Conservation (phyloP, 257 asterid species). For the Nicotiana otophora region DNA sequence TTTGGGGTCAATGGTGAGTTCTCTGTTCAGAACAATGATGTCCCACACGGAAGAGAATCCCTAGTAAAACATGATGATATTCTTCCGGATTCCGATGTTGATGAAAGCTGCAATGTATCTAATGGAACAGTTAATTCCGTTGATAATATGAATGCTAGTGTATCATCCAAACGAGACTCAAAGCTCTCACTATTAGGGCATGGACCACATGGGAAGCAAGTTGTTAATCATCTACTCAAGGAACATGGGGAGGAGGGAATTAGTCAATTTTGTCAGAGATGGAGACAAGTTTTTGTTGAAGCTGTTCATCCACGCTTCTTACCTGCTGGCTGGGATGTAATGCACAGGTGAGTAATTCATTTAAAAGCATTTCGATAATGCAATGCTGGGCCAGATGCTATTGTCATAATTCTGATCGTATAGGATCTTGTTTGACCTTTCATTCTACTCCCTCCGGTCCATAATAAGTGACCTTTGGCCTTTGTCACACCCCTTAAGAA, state of each 20-base stretch:
- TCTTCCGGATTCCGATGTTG: conserved; percentile 16
- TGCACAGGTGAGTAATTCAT: conserved; percentile 63
- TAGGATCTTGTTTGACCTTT: not conserved
- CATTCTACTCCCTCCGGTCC: not conserved
- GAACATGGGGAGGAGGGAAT: conserved; percentile 81
- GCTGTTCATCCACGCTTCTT: conserved; percentile 88
- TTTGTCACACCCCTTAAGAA: too few relatives aligned
- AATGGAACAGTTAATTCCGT: conserved; percentile 16
- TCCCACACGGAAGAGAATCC: conserved; percentile 3
- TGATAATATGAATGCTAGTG: conserved; percentile 18
- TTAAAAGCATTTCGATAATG: not conserved
- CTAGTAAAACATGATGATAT: not conserved
- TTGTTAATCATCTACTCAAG: conserved; percentile 50
- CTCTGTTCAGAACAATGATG: conserved; percentile 12
- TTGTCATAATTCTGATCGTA: not conserved
- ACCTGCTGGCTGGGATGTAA: conserved; percentile 96
- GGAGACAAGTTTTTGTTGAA: conserved; percentile 87
- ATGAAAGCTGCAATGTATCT: conserved; percentile 20
- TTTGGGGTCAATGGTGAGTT: conserved; percentile 17
- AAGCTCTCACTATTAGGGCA: conserved; percentile 81
- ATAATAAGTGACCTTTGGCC: too few relatives aligned
- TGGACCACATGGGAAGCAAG: conserved; percentile 95
- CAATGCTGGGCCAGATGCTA: not conserved
- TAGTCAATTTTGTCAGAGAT: conserved; percentile 78
- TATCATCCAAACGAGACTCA: conserved; percentile 33